These are phyloP conservation scores for Sphagnum contortum DNA, from an alignment of 225 moss, liverwort and hornwort species.

Conservation along the genomic window DNA sequence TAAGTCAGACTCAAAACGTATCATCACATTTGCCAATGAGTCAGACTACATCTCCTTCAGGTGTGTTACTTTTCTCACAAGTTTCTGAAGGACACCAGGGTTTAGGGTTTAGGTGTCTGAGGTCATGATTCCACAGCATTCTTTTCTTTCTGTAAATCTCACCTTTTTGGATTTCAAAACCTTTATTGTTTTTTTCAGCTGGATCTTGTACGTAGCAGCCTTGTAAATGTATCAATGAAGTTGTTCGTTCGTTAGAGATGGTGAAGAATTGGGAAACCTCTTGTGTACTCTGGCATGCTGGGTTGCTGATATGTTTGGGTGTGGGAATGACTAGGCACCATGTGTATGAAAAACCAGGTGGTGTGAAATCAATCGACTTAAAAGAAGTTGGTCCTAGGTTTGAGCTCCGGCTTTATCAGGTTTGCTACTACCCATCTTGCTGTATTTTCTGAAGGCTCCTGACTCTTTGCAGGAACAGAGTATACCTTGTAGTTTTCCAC, in stretches of 20 bases:
- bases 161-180: no score
- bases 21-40: constrained; percentile 83
- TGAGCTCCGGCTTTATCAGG: constrained; percentile 96
- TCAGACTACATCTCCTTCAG: constrained; percentile 91
- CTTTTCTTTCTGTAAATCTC: no score
- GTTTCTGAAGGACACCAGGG: not conserved
- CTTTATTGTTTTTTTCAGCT: no score
- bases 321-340: constrained; percentile 58
- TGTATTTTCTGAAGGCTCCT: not conserved
- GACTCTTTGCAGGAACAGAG: no score
- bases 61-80: constrained; percentile 15
- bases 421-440: not conserved
- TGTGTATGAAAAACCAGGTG: constrained; percentile 81
- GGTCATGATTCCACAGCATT: no score
- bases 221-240: no score
- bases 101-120: no score
- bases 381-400: constrained; percentile 95
- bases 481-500: constrained; percentile 1
- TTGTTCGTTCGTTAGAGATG: no score
- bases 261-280: no score
- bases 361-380: constrained; percentile 72
- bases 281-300: no score
- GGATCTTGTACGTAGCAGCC: no score
- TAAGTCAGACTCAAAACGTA: constrained; percentile 71
- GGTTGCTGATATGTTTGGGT: not conserved